Evolutionary conservation across 495 filamentous ascomycete genomes (phyloP), one percentile per base, ranked within the genome.

Genomic region (Lophiotrema nucula): DNA sequence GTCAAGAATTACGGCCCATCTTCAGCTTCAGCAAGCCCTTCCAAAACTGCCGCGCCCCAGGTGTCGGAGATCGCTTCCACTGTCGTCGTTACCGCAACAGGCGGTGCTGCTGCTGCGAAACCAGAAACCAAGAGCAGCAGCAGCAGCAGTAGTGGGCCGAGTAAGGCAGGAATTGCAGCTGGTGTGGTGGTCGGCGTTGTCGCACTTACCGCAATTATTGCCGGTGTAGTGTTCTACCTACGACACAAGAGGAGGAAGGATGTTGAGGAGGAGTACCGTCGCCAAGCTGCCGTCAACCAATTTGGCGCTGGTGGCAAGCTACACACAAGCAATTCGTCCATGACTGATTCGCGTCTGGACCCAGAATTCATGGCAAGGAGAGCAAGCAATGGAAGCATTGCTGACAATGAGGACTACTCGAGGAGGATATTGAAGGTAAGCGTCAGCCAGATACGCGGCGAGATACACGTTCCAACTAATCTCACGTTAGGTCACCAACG

Each of bases 331-430:
- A 78, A 78, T 56, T 58, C 58, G 13, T 86, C 87, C 24, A 83
- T 87, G 76, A 78, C 79, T 10, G 92, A 97, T 71, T 86, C 88
- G 41, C 83, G 95, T 21, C 86, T 97, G 56, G 93, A 98, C 61
- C 90, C 92, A 21, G 83, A 87, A 46, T 81, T 78, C 53, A 88
- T 96, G 85, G 83, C 84, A 53, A 79, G 90, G 67, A 83, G 93
- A 71, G 84, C 92, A 76, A 97, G 93, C 73, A 89, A 92, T 72
- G 93, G 92, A 64, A 97, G 92, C 74, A 97, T 98, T 69, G 92
- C 92, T 64, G 95, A 98, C 70, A 93, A 96, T 74, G 84, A 95
- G 71, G 93, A 97, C 73, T 98, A 97, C 74, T 97, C 93, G 55
- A 83, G 93, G 72, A 87, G 88, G 67, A 96, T 98, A 71, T 79